phyloP scores from a whole-genome alignment of 176 grass and related monocot species.

The Tillandsia leiboldiana region DNA sequence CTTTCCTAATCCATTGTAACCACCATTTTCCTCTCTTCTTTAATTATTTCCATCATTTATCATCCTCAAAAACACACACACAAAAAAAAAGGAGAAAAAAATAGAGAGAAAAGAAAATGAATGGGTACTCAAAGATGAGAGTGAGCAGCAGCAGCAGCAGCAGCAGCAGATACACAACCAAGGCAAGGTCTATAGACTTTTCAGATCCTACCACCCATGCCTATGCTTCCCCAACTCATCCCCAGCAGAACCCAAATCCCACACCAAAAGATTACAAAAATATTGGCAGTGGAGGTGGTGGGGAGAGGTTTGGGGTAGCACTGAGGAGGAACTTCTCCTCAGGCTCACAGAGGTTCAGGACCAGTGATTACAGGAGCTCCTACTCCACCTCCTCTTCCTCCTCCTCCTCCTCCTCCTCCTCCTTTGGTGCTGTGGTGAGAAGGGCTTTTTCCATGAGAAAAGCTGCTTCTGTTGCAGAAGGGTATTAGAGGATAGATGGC shows the following conservation, averaged over 20 bases:
- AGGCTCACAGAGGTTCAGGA: slow-evolving; percentile 29
- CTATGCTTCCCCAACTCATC: background rate
- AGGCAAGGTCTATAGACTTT: background rate
- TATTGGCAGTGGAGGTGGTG: background rate
- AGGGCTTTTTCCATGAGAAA: slow-evolving; percentile 42
- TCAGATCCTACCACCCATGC: slow-evolving; percentile 11
- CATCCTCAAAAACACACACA: background rate
- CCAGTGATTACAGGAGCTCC: slow-evolving; percentile 11
- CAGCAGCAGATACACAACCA: background rate
- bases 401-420: background rate
- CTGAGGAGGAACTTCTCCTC: slow-evolving; percentile 33
- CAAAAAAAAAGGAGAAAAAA: background rate
- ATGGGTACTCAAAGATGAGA: slow-evolving; percentile 36
- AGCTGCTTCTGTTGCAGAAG: slow-evolving; percentile 25
- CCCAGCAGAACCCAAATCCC: background rate
- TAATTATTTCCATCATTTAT: too few species aligned
- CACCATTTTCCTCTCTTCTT: too few species aligned
- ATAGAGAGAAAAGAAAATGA: slow-evolving; percentile 12
- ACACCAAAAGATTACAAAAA: background rate
- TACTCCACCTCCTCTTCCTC: background rate
- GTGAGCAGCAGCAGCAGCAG: background rate
- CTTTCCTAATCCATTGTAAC: too few species aligned
- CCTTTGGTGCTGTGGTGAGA: slow-evolving; percentile 16
- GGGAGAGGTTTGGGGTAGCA: slow-evolving; percentile 18
- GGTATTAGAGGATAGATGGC: slow-evolving; percentile 41